These are phyloP conservation scores for Aureobasidium sp. DNA, from an alignment of 2,329 filamentous ascomycete genomes.

Conservation along the genomic window DNA sequence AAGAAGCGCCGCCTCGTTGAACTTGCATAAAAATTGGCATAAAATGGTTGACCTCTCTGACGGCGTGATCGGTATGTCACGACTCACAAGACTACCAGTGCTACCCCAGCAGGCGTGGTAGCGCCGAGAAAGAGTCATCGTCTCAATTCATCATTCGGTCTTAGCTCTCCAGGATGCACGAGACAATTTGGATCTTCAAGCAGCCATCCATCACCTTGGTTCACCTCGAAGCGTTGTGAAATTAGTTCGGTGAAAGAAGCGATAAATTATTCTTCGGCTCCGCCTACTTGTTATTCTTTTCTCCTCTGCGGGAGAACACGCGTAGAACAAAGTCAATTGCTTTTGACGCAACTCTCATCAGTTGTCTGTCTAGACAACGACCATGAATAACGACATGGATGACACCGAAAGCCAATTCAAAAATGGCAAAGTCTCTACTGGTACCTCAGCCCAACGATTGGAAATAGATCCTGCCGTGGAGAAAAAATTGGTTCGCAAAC, in stretches of 20 bases:
- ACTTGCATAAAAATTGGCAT: neutral
- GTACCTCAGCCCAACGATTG: neutral
- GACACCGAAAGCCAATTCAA: neutral
- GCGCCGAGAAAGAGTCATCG: slow-evolving; percentile 1
- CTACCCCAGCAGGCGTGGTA: neutral
- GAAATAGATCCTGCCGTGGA: slow-evolving; percentile 9
- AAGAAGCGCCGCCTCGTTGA: neutral
- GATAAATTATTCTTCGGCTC: slow-evolving; percentile 7
- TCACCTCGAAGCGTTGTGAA: neutral
- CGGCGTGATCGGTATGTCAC: slow-evolving; percentile 7
- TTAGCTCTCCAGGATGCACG: neutral
- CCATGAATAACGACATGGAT: neutral
- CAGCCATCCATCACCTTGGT: neutral
- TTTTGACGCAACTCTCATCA: neutral
- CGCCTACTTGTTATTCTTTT: neutral
- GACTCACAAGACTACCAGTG: neutral
- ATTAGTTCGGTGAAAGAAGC: neutral
- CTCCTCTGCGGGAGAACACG: neutral
- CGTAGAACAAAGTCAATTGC: slow-evolving; percentile 11
- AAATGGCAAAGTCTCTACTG: neutral
- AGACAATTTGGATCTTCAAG: slow-evolving; percentile 9
- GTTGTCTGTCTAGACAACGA: neutral
- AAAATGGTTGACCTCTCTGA: neutral
- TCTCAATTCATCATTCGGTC: neutral
- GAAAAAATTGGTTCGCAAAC: slow-evolving; percentile 52